Evolutionary conservation across 106 monocot genomes (phyloP), one percentile per base, ranked within the genome.

Genomic region (Chionographis japonica): DNA sequence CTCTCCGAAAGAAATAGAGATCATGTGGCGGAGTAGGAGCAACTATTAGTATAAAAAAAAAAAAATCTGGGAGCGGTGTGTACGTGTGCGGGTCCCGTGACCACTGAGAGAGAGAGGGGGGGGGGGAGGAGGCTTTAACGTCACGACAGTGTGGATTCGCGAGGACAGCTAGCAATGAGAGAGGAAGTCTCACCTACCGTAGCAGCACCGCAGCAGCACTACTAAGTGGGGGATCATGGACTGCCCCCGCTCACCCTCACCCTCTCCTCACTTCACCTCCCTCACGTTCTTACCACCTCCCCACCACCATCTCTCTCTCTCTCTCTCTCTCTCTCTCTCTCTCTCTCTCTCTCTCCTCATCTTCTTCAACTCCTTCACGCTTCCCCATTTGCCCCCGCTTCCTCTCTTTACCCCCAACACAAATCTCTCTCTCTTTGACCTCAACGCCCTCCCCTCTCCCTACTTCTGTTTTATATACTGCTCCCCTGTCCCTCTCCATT

Each of bases 151-250:
- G 67, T 65, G 76, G 63, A 62, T 19, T 57, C n/a, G 76, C 37
- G 69, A 74, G 38, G 85, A 73, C 81, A 85, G 85, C 85, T 85
- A 71, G 85, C 85, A 85, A 50, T 72, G 84, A 84, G 84, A 72
- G 84, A 72, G 49, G 76, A 54, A 65, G 52, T 37, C 72, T 83
- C 64, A 84, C 84, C 84, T 72, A 84, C 75, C 79, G 68, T 64
- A 65, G 63, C 63, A 10, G 58, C 50, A 27, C 37, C 12, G n/a
- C 41, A 57, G 53, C 41, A 53, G 14, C 15, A 42, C 15, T 13
- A 40, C 6, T 11, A 13, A 39, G 37, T 35, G 12, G 46, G 9
- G 46, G 46, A 10, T 46, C 8, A 10, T 46, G 46, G 27, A 27
- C 46, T 10, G 9, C 9, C 9, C 9, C 46, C 46, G 6, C 20